phyloP scores from a whole-genome alignment of 2,329 filamentous ascomycete genomes.

The Scedosporium minutisporum region DNA sequence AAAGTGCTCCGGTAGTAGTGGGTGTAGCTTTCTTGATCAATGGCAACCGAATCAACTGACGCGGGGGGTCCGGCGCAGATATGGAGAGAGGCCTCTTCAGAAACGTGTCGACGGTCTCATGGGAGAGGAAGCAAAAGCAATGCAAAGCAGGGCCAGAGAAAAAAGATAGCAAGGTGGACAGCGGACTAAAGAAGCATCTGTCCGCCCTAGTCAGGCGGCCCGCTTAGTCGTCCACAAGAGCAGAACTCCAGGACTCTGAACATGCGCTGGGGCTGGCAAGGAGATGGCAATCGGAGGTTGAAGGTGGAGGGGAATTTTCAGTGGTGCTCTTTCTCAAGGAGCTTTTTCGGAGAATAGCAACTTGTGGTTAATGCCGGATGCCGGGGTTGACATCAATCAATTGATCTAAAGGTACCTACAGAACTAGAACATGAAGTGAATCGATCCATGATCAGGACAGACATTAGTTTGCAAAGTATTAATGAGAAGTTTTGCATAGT shows the following conservation, averaged over 20 bases:
- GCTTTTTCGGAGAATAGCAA: too few relatives aligned
- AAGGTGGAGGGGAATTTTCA: neutral
- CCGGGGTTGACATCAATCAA: neutral
- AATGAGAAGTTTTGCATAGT: too few relatives aligned
- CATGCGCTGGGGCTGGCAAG: neutral
- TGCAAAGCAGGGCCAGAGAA: neutral
- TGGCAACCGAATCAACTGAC: neutral
- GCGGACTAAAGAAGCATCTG: neutral
- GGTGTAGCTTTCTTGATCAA: neutral
- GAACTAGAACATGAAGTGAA: too few relatives aligned
- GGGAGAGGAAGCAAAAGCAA: neutral
- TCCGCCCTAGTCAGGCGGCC: constrained; percentile 3
- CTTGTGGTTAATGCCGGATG: too few relatives aligned
- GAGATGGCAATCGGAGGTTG: neutral
- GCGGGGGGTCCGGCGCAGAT: neutral
- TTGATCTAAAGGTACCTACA: neutral
- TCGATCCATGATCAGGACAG: too few relatives aligned
- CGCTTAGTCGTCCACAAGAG: constrained; percentile 1
- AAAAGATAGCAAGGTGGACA: neutral
- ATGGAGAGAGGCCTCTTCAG: neutral
- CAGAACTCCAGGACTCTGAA: neutral
- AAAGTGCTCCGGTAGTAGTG: neutral
- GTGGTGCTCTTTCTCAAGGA: too few relatives aligned
- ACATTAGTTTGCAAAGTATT: too few relatives aligned
- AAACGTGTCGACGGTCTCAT: too few relatives aligned